phyloP scores from a whole-genome alignment of 768 basidiomycete species.

The Tulasnella sp. region DNA sequence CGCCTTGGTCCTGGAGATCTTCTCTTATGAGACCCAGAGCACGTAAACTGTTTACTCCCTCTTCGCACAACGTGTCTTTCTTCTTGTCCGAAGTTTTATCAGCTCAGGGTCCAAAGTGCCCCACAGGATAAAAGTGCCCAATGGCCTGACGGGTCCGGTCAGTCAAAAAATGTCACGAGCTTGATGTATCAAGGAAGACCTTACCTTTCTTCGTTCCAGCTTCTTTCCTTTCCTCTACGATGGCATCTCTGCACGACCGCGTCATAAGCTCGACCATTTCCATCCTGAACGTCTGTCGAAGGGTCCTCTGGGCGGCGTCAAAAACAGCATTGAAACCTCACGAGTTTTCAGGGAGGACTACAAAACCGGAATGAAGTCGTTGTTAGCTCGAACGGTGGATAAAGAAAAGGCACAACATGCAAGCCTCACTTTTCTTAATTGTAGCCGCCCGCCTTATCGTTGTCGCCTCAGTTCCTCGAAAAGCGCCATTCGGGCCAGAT shows the following conservation, averaged over 20 bases:
- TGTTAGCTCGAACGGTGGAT: not conserved
- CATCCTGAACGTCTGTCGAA: conserved; percentile 70
- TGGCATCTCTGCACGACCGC: conserved; percentile 52
- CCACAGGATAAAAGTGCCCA: conserved; percentile 80
- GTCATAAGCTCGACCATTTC: conserved; percentile 75
- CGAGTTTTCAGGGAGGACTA: conserved; percentile 49
- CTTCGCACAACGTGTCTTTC: conserved; percentile 44
- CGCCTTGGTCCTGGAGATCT: conserved; percentile 51
- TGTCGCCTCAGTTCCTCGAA: conserved; percentile 70
- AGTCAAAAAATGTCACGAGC: not conserved
- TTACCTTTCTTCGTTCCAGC: conserved; percentile 40
- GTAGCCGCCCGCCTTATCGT: conserved; percentile 78
- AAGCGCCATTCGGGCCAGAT: conserved; percentile 74
- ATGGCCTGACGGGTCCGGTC: conserved; percentile 48
- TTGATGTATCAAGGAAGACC: conserved; percentile 35
- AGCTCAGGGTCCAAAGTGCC: conserved; percentile 61
- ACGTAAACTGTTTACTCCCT: conserved; percentile 50
- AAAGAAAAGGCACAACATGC: not conserved
- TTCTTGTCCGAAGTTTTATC: conserved; percentile 55
- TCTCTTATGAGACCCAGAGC: conserved; percentile 31
- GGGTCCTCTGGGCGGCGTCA: conserved; percentile 55
- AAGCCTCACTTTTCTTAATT: conserved; percentile 63
- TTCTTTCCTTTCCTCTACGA: conserved; percentile 33
- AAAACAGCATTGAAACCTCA: conserved; percentile 66
- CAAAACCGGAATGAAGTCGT: not conserved